Percentiles rank a stretch among this genome's conserved stretches.
Conservation (phyloP, 2,329 filamentous ascomycete genomes). For the Cladophialophora immunda region DNA sequence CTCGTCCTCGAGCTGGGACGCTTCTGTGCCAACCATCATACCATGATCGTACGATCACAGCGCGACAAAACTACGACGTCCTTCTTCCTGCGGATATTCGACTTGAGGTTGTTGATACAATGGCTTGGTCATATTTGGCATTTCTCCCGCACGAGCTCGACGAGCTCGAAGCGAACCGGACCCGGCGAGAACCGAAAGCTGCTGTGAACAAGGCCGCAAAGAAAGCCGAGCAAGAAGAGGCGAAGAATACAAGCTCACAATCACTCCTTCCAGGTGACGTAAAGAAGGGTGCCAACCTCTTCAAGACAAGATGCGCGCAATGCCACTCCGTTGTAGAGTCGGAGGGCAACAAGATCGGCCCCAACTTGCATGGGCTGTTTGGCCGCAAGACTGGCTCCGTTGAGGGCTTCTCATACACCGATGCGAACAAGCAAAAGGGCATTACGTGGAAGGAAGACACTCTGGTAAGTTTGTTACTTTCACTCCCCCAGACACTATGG, state of each 20-base stretch:
- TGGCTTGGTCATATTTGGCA: conserved; percentile 17
- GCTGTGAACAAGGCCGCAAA: conserved; percentile 22
- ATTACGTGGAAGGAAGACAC: conserved; percentile 86
- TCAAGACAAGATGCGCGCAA: conserved; percentile 98
- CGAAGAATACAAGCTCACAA: conserved; percentile 32
- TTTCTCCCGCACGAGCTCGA: conserved; percentile 26
- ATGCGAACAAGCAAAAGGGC: conserved; percentile 98
- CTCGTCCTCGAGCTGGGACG: neutral
- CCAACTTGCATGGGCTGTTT: conserved; percentile 95
- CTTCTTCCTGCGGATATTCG: neutral
- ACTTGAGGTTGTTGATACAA: conserved; percentile 2
- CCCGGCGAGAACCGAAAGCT: conserved; percentile 24
- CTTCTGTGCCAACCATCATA: neutral
- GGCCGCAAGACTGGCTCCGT: conserved; percentile 93
- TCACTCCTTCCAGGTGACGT: conserved; percentile 72
- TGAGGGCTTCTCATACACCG: conserved; percentile 95
- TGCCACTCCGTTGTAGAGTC: conserved; percentile 94
- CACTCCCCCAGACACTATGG: neutral
- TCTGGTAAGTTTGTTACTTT: conserved; percentile 67
- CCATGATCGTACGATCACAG: neutral
- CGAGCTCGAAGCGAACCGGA: conserved; percentile 18
- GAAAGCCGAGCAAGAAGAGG: conserved; percentile 6
- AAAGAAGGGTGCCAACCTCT: conserved; percentile 97
- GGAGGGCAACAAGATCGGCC: conserved; percentile 97
- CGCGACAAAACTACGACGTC: neutral